Base-by-base conservation (phyloP, 495 filamentous ascomycete genomes). In the Sordaria brevicollis region DNA sequence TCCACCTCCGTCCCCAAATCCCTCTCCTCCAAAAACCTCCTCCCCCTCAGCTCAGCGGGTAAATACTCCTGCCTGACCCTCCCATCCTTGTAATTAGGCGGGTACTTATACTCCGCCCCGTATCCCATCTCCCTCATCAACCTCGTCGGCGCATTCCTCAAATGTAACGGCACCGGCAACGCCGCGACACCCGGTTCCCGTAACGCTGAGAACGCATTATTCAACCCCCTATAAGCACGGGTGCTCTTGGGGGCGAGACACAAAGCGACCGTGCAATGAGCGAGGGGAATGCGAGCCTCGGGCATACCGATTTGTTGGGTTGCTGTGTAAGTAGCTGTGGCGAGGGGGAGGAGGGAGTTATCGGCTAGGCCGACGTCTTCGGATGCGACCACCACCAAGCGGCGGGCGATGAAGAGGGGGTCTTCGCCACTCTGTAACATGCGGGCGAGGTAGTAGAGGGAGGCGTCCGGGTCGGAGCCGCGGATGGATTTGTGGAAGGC, bases 361-460 rank as follows among this genome's bases (percentile, higher is more conserved):
- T 97, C 93, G 19, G 95, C 95, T 2, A 99, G 81, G 1, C 95
- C 95, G 65, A 99, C 89, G 74, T 97, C 94, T 74, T 97, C 94
- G 8, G 91, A 93, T 0, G 93, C 93, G 54, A 97, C 89, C 2
- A 97, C 93, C 13, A 99, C 90, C 83, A 99, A 89, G 15, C 95
- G 88, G 3, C 95, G 88, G 6, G 95, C 94, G 39, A 99, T 91
- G 76, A 91, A 98, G 0, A 98, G 82, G 0, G 94, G 93, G 75
- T 98, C 95, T 78, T 99, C 95, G 41, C 95, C 95, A 1, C 91
- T 93, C 71, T 95, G 89, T n/a, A 99, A 86, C 95, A 99, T 99
- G 57, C 95, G 90, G 3, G 91, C 90, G 6, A 99, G 87, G 77
- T 97, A 99, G 81, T 97, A 98, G 3, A 99, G 84, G 1, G 93